Conservation (phyloP, 768 basidiomycete genomes). For the Cyathus striatus region DNA sequence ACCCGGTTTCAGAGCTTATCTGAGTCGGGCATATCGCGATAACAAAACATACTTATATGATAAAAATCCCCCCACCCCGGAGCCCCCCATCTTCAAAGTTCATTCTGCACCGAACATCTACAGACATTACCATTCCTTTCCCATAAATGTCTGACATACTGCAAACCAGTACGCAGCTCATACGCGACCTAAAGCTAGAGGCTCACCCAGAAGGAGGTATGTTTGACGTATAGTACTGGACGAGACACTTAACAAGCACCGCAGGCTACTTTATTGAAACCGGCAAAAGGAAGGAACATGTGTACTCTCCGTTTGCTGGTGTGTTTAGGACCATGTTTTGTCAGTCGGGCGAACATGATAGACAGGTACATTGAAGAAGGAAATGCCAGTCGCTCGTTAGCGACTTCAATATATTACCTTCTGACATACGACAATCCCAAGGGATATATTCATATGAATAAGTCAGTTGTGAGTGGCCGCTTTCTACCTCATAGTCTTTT, state of each 20-base stretch:
- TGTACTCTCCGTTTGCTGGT: slow-evolving; percentile 13
- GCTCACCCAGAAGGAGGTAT: slow-evolving; percentile 5
- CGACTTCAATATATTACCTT: slow-evolving; percentile 46
- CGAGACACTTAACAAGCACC: not conserved
- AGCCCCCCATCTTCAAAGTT: no score
- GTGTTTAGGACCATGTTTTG: not conserved
- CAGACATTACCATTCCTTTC: no score
- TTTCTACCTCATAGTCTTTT: no score
- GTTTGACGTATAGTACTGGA: not conserved
- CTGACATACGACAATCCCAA: slow-evolving; percentile 32
- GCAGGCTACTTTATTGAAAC: slow-evolving; percentile 14
- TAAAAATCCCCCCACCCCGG: no score
- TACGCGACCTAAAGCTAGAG: slow-evolving; percentile 2
- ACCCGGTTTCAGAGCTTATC: no score
- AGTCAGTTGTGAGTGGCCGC: slow-evolving; percentile 31
- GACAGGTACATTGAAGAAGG: not conserved
- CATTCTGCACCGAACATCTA: no score
- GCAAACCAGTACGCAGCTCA: slow-evolving; percentile 4
- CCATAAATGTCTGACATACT: no score
- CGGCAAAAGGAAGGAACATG: slow-evolving; percentile 6
- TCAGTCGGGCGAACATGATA: not conserved
- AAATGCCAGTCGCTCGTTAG: slow-evolving; percentile 23
- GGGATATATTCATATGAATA: slow-evolving; percentile 43
- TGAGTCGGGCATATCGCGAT: no score
- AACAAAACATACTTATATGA: no score